Conservation (phyloP, 2,329 filamentous ascomycete genomes). For the Cylindrodendrum hubeiense region DNA sequence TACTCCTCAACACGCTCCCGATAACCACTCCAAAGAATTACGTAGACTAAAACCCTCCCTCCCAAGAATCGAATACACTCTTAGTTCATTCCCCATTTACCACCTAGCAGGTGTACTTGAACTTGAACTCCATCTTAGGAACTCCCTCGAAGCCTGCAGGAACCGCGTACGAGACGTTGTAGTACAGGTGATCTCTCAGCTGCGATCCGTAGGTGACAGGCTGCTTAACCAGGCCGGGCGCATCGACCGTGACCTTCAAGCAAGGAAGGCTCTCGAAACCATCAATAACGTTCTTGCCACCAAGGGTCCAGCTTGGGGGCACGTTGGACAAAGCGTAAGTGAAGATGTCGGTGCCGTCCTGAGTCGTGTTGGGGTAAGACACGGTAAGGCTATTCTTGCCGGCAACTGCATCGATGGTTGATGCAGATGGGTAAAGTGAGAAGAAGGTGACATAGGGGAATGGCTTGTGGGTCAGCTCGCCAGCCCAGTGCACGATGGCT, state of each 20-base stretch:
- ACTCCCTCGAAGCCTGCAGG: slow-evolving; percentile 53
- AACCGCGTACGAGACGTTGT: slow-evolving; percentile 61
- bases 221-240: slow-evolving; percentile 52
- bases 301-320: slow-evolving; percentile 53
- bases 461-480: slow-evolving; percentile 53
- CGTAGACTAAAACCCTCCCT: not conserved
- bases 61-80: not conserved
- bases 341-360: slow-evolving; percentile 53
- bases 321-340: slow-evolving; percentile 54
- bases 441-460: slow-evolving; percentile 56
- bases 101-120: slow-evolving; percentile 45
- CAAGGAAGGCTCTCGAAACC: slow-evolving; percentile 54
- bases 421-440: slow-evolving; percentile 56
- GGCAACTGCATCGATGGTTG: slow-evolving; percentile 55
- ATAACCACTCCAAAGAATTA: not conserved
- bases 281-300: slow-evolving; percentile 43
- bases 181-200: slow-evolving; percentile 56
- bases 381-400: slow-evolving; percentile 48
- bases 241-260: slow-evolving; percentile 52
- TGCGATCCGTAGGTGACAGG: slow-evolving; percentile 52
- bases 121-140: slow-evolving; percentile 51
- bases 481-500: slow-evolving; percentile 60
- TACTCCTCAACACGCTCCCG: too few relatives aligned
- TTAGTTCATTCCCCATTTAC: not conserved
- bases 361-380: slow-evolving; percentile 55